Percentiles rank a stretch among this genome's conserved stretches.
Evolutionary conservation across 306 rosid genomes (phyloP).

Genomic region (Cicer cuneatum): DNA sequence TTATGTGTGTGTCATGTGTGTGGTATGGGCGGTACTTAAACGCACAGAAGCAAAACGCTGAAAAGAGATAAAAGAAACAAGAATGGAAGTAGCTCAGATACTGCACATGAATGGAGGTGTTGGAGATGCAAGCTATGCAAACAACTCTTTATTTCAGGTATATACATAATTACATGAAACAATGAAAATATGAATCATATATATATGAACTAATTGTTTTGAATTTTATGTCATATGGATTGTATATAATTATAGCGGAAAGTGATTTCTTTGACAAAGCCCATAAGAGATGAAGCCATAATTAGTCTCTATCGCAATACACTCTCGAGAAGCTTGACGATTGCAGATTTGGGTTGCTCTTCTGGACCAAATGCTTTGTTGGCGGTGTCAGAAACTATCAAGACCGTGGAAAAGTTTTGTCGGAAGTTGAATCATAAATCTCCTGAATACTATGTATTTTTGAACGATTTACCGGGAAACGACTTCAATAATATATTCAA

Average conservation of each 20-base stretch:
- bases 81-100: slow-evolving; percentile 42
- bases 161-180: not conserved
- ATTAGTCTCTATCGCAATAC: slow-evolving; percentile 23
- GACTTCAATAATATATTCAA: slow-evolving; percentile 63
- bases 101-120: slow-evolving; percentile 52
- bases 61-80: not conserved
- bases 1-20: too few relatives aligned
- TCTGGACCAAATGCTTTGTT: slow-evolving; percentile 64
- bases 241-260: slow-evolving; percentile 40
- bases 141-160: slow-evolving; percentile 50
- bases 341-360: slow-evolving; percentile 72
- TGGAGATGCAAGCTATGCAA: slow-evolving; percentile 51
- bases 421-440: slow-evolving; percentile 34
- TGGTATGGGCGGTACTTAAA: not conserved
- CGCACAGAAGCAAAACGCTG: not conserved
- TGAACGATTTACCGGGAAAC: slow-evolving; percentile 56
- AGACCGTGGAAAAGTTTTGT: slow-evolving; percentile 47
- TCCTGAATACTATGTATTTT: slow-evolving; percentile 49
- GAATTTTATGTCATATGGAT: not conserved
- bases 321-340: slow-evolving; percentile 41
- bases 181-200: not conserved
- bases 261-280: slow-evolving; percentile 49
- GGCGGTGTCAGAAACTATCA: slow-evolving; percentile 46
- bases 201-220: not conserved
- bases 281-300: slow-evolving; percentile 53